Conservation (phyloP, 495 filamentous ascomycete genomes). For the Penicillium cataractarum region DNA sequence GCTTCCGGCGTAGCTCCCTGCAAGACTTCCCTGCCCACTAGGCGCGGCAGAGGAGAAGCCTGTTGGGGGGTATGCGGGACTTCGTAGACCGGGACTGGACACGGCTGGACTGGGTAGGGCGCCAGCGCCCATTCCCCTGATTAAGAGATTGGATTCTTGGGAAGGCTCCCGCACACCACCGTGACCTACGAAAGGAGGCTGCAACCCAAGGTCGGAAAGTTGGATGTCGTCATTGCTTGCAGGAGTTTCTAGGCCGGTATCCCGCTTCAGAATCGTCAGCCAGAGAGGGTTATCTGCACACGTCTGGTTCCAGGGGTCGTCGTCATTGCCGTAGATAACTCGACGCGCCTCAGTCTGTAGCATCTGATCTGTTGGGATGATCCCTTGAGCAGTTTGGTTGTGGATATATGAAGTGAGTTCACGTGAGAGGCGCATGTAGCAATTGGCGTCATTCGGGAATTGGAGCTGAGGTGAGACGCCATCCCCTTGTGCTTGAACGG, state of each 20-base stretch:
- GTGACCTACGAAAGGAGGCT: constrained; percentile 43
- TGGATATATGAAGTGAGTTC: constrained; percentile 62
- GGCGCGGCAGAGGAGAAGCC: constrained; percentile 42
- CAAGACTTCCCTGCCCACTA: constrained; percentile 43
- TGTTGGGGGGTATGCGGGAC: constrained; percentile 39
- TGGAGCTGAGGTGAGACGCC: constrained; percentile 24
- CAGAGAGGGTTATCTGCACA: constrained; percentile 67
- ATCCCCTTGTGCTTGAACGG: constrained; percentile 24
- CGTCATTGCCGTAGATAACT: constrained; percentile 66
- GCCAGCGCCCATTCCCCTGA: constrained; percentile 28
- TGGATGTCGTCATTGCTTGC: constrained; percentile 40
- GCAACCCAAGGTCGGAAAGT: constrained; percentile 43
- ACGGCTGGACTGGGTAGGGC: constrained; percentile 34
- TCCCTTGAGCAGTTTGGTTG: constrained; percentile 49
- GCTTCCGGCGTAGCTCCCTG: constrained; percentile 47
- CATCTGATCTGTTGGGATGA: constrained; percentile 61
- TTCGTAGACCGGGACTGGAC: constrained; percentile 41
- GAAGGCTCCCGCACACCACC: constrained; percentile 37
- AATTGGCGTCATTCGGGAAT: constrained; percentile 45
- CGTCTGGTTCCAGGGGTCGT: constrained; percentile 75
- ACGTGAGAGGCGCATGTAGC: constrained; percentile 55
- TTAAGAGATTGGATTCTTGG: constrained; percentile 36
- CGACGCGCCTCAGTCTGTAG: constrained; percentile 65
- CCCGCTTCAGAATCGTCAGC: constrained; percentile 69
- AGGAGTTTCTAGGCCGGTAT: constrained; percentile 53